Percentiles rank a stretch among this genome's conserved stretches.
These are phyloP conservation scores for Oryza glumipatula DNA, from an alignment of 176 grass and related monocot genomes.

Conservation along the genomic window DNA sequence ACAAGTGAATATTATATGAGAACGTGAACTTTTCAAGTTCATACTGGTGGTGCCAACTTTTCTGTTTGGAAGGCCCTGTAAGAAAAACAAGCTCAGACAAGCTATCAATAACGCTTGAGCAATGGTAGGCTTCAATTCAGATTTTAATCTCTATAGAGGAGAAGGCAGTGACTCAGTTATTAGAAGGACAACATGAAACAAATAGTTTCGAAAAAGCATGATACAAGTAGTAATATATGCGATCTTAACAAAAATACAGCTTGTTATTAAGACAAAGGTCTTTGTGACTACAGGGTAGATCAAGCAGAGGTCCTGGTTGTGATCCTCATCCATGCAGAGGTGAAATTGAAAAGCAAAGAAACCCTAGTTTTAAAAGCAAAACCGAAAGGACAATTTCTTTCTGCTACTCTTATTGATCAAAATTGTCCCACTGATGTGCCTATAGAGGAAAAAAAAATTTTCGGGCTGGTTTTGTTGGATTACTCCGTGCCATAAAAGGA, in stretches of 20 bases:
- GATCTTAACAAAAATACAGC: neutral
- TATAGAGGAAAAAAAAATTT: neutral
- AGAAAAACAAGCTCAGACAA: slow-evolving; percentile 13
- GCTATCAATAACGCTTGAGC: neutral
- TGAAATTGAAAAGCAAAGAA: neutral
- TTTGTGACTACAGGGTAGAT: neutral
- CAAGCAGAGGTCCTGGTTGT: neutral
- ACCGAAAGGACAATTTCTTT: neutral
- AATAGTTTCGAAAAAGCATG: neutral
- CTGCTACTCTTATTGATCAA: neutral
- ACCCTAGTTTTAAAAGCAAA: neutral
- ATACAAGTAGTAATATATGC: neutral
- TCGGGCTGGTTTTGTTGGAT: neutral
- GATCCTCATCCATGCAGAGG: neutral
- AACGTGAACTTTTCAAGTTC: slow-evolving; percentile 97
- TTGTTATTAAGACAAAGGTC: neutral
- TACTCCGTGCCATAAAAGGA: neutral
- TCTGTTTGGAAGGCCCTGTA: slow-evolving; percentile 90
- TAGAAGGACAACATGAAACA: neutral
- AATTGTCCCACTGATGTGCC: neutral
- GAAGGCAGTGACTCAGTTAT: neutral
- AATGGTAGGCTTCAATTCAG: slow-evolving; percentile 3
- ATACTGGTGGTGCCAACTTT: slow-evolving; percentile 86
- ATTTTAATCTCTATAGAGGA: neutral
- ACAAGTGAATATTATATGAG: slow-evolving; percentile 90